Base-by-base conservation (phyloP, 495 filamentous ascomycete genomes). In the Tuber microsphaerosporum region DNA sequence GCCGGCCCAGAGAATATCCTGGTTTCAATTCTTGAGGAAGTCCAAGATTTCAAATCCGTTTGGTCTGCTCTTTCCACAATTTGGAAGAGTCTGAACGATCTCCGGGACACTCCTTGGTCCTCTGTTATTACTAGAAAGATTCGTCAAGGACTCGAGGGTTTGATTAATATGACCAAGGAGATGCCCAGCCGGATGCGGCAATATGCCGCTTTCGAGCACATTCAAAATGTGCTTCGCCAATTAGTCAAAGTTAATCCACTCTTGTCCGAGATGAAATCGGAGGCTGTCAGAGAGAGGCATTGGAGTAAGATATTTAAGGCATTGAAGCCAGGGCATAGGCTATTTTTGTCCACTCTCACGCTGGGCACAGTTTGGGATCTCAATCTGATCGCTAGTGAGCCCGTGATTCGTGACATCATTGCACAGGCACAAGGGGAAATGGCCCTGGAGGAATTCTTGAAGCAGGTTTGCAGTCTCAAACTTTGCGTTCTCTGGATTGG, bases 141-240 rank as follows among this genome's bases (percentile, higher is more conserved):
- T 75, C 89, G 96, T 43, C 88, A 92, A 75, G 91, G 92, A 22
- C 89, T 99, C 71, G 95, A 99, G 81, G 89, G 90, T 48, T 87
- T 98, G 43, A 92, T 97, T 82, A 97, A 97, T 85, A 95, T 97
- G 91, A 97, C 94, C 70, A 99, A 97, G 86, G 94, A 98, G 75
- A 99, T 99, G 95, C 95, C 95, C 0, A 97, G 93, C 84, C 90
- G 95, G 69, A 99, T 98, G 96, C 90, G 95, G 70, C 95, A 99
- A 81, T 99, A 99, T 84, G 95, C 95, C 77, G 96, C 95, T 19
- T 99, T 99, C 83, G 95, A 98, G 84, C 94, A 99, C 80, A 92
- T 98, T 45, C 95, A 99, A 81, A 92, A 90, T 75, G 91, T 94
- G 41, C 88, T 98, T n/a, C 92, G 93, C 14, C 89, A 92, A 79